Evolutionary conservation across 805 yeast genomes (phyloP).

Genomic region (Ogataea degrootiae): DNA sequence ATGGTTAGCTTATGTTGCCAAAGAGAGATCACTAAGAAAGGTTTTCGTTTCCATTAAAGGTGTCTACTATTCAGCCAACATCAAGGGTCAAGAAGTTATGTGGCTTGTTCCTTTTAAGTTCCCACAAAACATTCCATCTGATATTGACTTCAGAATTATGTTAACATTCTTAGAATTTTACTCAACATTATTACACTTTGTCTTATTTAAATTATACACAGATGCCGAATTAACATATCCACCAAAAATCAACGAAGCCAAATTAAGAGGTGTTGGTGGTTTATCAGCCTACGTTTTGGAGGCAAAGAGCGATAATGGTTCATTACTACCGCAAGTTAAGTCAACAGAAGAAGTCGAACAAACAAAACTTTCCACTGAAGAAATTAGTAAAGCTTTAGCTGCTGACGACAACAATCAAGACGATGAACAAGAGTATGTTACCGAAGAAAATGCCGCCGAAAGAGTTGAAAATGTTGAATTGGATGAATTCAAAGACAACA

Average conservation of each 20-base stretch:
- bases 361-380: slow-evolving; percentile 35
- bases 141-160: slow-evolving; percentile 95
- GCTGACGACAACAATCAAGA: slow-evolving; percentile 45
- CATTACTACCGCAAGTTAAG: slow-evolving; percentile 34
- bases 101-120: slow-evolving; percentile 98
- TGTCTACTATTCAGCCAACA: slow-evolving; percentile 86
- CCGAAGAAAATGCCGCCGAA: slow-evolving; percentile 32
- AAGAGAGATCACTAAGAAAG: slow-evolving; percentile 74
- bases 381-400: slow-evolving; percentile 46
- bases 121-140: slow-evolving; percentile 91
- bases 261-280: slow-evolving; percentile 86
- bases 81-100: slow-evolving; percentile 87
- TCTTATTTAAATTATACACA: slow-evolving; percentile 75
- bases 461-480: slow-evolving; percentile 46
- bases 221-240: slow-evolving; percentile 88
- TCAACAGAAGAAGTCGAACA: slow-evolving; percentile 30
- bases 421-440: slow-evolving; percentile 33
- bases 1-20: slow-evolving; percentile 92
- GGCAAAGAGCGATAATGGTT: slow-evolving; percentile 31
- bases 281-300: slow-evolving; percentile 78
- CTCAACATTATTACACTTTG: slow-evolving; percentile 86
- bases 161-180: slow-evolving; percentile 93
- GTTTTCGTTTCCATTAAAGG: slow-evolving; percentile 97
- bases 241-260: slow-evolving; percentile 70
- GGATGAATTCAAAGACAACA: slow-evolving; percentile 67